These are phyloP conservation scores for Globisporangium carolinianum DNA, from an alignment of 352 stramenopile species.

Conservation along the genomic window DNA sequence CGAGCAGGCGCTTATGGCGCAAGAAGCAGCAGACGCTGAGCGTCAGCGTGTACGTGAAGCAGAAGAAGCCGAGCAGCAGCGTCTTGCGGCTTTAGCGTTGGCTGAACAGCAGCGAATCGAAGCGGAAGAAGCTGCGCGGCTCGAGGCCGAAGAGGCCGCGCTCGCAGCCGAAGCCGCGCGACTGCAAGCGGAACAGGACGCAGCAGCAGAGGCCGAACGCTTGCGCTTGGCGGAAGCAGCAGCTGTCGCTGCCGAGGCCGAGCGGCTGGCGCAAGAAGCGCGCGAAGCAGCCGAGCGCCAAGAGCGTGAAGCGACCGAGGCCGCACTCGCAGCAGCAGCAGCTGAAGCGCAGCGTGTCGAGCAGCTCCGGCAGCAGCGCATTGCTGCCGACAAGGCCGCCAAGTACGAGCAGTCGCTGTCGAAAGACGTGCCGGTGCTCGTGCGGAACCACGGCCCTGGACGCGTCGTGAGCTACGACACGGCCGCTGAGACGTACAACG, in stretches of 20 bases:
- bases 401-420: constrained; percentile 84
- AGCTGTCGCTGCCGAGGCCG: constrained; percentile 8
- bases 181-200: not conserved
- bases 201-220: constrained; percentile 10
- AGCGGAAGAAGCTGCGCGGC: constrained; percentile 19
- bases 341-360: constrained; percentile 38
- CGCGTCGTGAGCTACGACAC: constrained; percentile 77
- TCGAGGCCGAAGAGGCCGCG: constrained; percentile 13
- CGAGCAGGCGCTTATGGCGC: constrained; percentile 1
- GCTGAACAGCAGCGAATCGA: constrained; percentile 25
- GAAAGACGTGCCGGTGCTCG: constrained; percentile 81
- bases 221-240: constrained; percentile 10
- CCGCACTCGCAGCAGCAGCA: constrained; percentile 34
- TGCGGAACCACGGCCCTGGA: constrained; percentile 61
- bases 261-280: constrained; percentile 4
- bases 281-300: constrained; percentile 16
- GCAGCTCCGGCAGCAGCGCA: constrained; percentile 31
- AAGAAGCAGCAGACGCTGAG: constrained; percentile 6
- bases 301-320: constrained; percentile 26
- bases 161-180: constrained; percentile 9
- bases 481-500: constrained; percentile 65
- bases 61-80: constrained; percentile 23
- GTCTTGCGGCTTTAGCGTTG: constrained; percentile 19
- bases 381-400: constrained; percentile 64
- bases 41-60: not conserved